These are phyloP conservation scores for Dillenia turbinata DNA, from an alignment of 164 flowering plant genomes.

Conservation along the genomic window DNA sequence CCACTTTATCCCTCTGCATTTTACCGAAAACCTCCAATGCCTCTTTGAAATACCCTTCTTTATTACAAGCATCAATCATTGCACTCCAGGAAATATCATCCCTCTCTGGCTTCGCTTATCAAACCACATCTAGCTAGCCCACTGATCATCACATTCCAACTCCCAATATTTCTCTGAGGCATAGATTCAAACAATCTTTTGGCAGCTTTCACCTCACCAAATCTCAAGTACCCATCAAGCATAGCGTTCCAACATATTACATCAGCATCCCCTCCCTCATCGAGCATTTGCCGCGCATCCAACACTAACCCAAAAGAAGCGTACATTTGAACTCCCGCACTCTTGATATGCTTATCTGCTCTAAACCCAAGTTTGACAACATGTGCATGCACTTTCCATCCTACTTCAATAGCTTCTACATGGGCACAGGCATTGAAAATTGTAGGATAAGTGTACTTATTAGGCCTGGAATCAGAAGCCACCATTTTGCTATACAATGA, in stretches of 20 bases:
- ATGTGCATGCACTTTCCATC: constrained; percentile 43
- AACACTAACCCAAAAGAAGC: constrained; percentile 24
- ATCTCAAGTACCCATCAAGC: constrained; percentile 52
- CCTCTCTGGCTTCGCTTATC: constrained; percentile 32
- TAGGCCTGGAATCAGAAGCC: constrained; percentile 27
- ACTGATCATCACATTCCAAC: constrained; percentile 51
- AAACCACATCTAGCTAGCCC: constrained; percentile 37
- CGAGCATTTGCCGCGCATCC: constrained; percentile 34
- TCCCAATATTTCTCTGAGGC: constrained; percentile 26
- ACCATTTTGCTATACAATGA: constrained; percentile 32
- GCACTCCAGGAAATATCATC: constrained; percentile 67
- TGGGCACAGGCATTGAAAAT: constrained; percentile 41
- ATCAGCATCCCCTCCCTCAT: constrained; percentile 25
- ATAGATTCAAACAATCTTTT: constrained; percentile 28
- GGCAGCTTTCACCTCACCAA: constrained; percentile 36
- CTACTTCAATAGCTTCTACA: constrained; percentile 24
- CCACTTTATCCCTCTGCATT: constrained; percentile 35
- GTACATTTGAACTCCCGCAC: constrained; percentile 52
- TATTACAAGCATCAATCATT: constrained; percentile 50
- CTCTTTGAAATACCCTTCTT: constrained; percentile 31
- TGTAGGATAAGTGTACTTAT: constrained; percentile 42
- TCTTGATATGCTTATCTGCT: constrained; percentile 34
- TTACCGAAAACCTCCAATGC: constrained; percentile 37
- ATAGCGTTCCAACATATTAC: constrained; percentile 47
- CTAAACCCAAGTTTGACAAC: constrained; percentile 35